A percentile compares a stretch with the other conserved stretches of the same genome.
phyloP scores from a whole-genome alignment of 108 stramenopile species.

The Cyclotella distinguenda region DNA sequence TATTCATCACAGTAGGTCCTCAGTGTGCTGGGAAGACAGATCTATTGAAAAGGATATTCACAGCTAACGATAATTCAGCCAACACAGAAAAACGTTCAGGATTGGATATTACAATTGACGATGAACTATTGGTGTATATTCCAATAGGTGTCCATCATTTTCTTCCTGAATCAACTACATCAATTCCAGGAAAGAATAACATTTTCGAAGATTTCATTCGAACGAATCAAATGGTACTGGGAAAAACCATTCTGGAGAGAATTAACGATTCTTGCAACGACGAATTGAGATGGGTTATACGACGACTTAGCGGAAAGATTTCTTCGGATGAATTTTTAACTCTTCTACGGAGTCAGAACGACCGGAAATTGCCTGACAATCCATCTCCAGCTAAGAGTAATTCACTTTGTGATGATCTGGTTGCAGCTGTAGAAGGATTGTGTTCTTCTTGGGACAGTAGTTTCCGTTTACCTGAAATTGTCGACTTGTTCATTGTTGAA shows the following conservation, averaged over 20 bases:
- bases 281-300: conserved; percentile 49
- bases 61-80: not conserved
- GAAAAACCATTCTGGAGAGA: conserved; percentile 49
- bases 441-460: not conserved
- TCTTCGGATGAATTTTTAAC: conserved; percentile 35
- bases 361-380: no score
- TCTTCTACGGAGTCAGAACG: conserved; percentile 3
- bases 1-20: conserved; percentile 82
- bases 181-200: not conserved
- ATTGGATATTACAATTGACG: conserved; percentile 71
- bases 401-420: not conserved
- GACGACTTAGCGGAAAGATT: conserved; percentile 38
- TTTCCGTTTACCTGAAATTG: conserved; percentile 16
- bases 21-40: conserved; percentile 79
- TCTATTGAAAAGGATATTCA: conserved; percentile 42
- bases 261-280: conserved; percentile 35
- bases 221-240: conserved; percentile 22
- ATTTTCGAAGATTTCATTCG: not conserved
- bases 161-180: not conserved
- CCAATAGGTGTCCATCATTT: conserved; percentile 48
- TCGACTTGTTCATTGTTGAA: conserved; percentile 47
- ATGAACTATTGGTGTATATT: conserved; percentile 73
- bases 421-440: conserved; percentile 10
- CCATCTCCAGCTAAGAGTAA: no score
- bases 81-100: conserved; percentile 10